Base-by-base conservation (phyloP, 768 basidiomycete genomes). In the Lactarius sanguifluus region DNA sequence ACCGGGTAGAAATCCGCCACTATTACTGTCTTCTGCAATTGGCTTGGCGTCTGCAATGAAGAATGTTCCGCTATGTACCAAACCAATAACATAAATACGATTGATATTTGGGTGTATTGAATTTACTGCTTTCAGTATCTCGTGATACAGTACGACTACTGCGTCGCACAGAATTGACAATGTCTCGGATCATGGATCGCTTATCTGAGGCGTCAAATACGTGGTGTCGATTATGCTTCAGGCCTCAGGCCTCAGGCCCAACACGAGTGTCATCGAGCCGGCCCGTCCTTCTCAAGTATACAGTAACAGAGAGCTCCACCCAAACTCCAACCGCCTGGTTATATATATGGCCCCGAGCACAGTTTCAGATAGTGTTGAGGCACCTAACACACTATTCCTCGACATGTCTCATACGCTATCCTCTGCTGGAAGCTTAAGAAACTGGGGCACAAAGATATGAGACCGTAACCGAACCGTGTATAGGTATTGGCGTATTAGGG, bases 1-100 rank as follows among this genome's bases (percentile, higher is more conserved):
- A 75, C 75, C 16, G 25, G 13, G 16, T 72, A 64, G 54, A 45
- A 36, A 18, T 52, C 62, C 10, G 9, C 34, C n/a, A 9, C 10
- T 36, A 12, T 45, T n/a, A 8, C 16, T 45, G 30, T 16, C 12
- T 63, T 32, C 43, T 23, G 18, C 34, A 52, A 38, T 12, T 16
- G 16, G 16, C 28, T 30, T 30, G 28, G 45, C 20, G 9, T 20
- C 28, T 20, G 32, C 10, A 23, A 47, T 41, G 16, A 16, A 5
- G 41, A 41, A 2, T 41, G 41, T 15, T 18, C 3, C 41, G 16
- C 45, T 50, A 25, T 52, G 50, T 52, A 52, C 23, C 23, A 52
- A 52, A 15, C 13, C 23, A 7, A 52, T 52, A 52, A 25, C 23
- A 15, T 50, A 6, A 50, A 25, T 50, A 15, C 13, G 47, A 50